Conservation (phyloP, 805 yeast genomes). For the Metschnikowia vanudenii region DNA sequence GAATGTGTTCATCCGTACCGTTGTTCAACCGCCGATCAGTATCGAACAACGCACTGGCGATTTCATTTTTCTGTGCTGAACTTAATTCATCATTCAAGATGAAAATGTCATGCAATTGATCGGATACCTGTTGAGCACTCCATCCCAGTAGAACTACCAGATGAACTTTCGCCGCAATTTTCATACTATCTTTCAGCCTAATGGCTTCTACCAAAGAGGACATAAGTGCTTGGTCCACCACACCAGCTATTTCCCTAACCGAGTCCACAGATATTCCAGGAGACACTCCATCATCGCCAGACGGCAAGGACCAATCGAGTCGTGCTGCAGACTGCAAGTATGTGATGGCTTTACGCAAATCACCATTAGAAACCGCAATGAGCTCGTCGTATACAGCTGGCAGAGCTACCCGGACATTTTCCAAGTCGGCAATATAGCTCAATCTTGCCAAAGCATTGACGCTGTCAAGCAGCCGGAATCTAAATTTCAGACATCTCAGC, state of each 20-base stretch:
- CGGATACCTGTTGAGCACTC: constrained; percentile 71
- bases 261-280: constrained; percentile 43
- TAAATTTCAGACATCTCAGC: constrained; percentile 91
- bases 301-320: constrained; percentile 12
- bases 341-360: constrained; percentile 90
- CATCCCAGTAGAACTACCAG: constrained; percentile 65
- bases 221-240: constrained; percentile 54
- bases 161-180: constrained; percentile 45
- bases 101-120: constrained; percentile 68
- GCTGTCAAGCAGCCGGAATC: constrained; percentile 78
- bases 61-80: constrained; percentile 57
- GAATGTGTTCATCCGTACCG: constrained; percentile 89
- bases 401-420: constrained; percentile 26
- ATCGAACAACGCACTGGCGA: constrained; percentile 66
- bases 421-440: constrained; percentile 52
- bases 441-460: constrained; percentile 69
- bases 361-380: constrained; percentile 78
- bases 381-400: constrained; percentile 64
- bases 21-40: constrained; percentile 72
- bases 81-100: constrained; percentile 52
- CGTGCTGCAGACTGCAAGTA: constrained; percentile 54
- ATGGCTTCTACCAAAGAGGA: constrained; percentile 38
- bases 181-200: constrained; percentile 24
- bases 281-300: constrained; percentile 20
- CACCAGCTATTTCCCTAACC: constrained; percentile 74